Evolutionary conservation across 495 filamentous ascomycete species (phyloP), one percentile per base, ranked within the genome.

Genomic region (Penicillium alfredii): DNA sequence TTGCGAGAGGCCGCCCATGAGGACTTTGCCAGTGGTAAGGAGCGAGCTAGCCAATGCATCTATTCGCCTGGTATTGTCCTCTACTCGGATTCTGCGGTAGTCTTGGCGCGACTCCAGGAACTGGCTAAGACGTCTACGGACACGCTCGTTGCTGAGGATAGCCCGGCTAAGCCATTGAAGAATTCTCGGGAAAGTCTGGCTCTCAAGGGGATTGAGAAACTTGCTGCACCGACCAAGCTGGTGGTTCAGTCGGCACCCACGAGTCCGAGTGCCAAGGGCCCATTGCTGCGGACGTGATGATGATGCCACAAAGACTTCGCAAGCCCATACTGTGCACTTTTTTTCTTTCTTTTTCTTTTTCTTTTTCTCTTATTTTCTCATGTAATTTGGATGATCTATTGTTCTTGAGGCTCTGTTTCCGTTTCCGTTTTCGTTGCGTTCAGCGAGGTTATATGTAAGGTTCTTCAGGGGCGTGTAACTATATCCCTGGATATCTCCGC

Each of bases 1-100:
- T 50, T 60, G 4, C 63, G 77, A 6, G 76, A 80, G 47, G 66
- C 72, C 3, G 66, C 69, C 1, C 77, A 79, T 25, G 76, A 78
- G 35, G 63, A 68, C 42, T 68, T 72, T 45, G 59, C 59, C 0
- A 56, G 56, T 20, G 65, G 61, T 10, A 52, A 55, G 31, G 64
- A 72, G 32, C 64, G 64, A 23, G 55, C 53, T 17, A 59, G 51
- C 11, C 30, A 56, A 0, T 73, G 68, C 33, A 56, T 73, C 7
- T 81, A 77, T 45, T 63, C 70, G 1, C 54, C 54, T 10, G 77
- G 77, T 8, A 44, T 68, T 11, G 66, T 72, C 5, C 53, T 81
- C 2, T 79, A 73, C 44, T 72, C 70, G 4, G 67, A 78, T 43
- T 75, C 71, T 4, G 60, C 72, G 6, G 60, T 74, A 7, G 60